Conservation (phyloP, 805 yeast genomes). For the Spathaspora hagerdaliae region DNA sequence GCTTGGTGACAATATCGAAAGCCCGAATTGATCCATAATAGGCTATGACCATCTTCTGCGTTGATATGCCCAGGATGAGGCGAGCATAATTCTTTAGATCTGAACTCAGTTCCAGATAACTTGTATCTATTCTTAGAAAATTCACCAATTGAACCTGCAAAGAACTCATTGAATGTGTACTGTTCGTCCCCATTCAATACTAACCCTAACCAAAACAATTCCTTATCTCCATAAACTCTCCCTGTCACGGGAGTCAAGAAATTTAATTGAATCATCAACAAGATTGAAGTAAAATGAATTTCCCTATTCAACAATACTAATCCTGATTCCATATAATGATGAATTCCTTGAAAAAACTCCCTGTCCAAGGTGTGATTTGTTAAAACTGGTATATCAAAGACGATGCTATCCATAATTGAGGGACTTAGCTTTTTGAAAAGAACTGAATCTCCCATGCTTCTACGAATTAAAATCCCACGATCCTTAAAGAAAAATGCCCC, state of each 20-base stretch:
- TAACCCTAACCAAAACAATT: slow-evolving; percentile 69
- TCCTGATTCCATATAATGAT: slow-evolving; percentile 39
- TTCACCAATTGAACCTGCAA: slow-evolving; percentile 55
- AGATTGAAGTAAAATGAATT: slow-evolving; percentile 26
- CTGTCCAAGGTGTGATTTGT: slow-evolving; percentile 27
- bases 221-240: slow-evolving; percentile 70
- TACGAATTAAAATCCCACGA: slow-evolving; percentile 23
- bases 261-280: slow-evolving; percentile 26
- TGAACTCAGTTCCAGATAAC: slow-evolving; percentile 12
- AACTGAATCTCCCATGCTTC: slow-evolving; percentile 31
- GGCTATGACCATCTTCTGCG: slow-evolving; percentile 26
- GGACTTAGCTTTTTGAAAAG: slow-evolving; percentile 48
- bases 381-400: slow-evolving; percentile 28
- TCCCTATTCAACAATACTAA: slow-evolving; percentile 25
- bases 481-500: slow-evolving; percentile 22
- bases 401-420: slow-evolving; percentile 14
- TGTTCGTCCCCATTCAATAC: slow-evolving; percentile 44
- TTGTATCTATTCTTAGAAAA: slow-evolving; percentile 21
- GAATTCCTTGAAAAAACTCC: slow-evolving; percentile 29
- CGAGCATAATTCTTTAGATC: slow-evolving; percentile 34
- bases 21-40: slow-evolving; percentile 43
- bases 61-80: slow-evolving; percentile 41
- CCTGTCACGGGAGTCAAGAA: slow-evolving; percentile 16
- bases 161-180: slow-evolving; percentile 46
- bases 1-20: slow-evolving; percentile 30